phyloP scores from a whole-genome alignment of 176 grass and related monocot species.

The Pontederia crassipes region DNA sequence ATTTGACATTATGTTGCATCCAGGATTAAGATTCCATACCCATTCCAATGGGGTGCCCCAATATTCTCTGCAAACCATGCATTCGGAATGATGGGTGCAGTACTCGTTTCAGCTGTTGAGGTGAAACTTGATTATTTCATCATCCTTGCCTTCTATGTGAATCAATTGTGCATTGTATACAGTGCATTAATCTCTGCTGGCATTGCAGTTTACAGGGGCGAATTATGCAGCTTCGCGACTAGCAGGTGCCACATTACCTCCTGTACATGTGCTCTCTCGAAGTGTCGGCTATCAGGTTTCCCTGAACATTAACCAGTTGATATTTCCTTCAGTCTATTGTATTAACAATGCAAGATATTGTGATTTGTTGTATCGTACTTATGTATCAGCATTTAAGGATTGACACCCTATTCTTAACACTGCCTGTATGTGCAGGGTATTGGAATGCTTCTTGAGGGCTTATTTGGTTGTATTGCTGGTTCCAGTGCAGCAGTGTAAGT shows the following conservation, averaged over 20 bases:
- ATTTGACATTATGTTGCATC: slow-evolving; percentile 22
- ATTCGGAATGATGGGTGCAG: slow-evolving; percentile 99
- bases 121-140: slow-evolving; percentile 23
- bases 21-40: slow-evolving; percentile 90
- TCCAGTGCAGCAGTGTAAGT: slow-evolving; percentile 87
- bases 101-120: slow-evolving; percentile 93
- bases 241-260: slow-evolving; percentile 87
- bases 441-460: slow-evolving; percentile 82
- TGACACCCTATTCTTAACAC: not conserved
- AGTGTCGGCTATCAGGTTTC: slow-evolving; percentile 84
- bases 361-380: not conserved
- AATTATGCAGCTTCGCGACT: slow-evolving; percentile 84
- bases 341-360: not conserved
- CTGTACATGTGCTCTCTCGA: slow-evolving; percentile 65
- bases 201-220: slow-evolving; percentile 73
- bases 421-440: slow-evolving; percentile 44
- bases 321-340: slow-evolving; percentile 9
- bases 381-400: not conserved
- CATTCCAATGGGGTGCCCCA: slow-evolving; percentile 88
- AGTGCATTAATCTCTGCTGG: slow-evolving; percentile 8
- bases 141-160: slow-evolving; percentile 13
- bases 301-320: slow-evolving; percentile 5
- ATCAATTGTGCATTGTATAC: slow-evolving; percentile 6
- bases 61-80: slow-evolving; percentile 89
- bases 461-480: slow-evolving; percentile 66